Evolutionary conservation across 352 stramenopile genomes (phyloP).

Genomic region (Peronosclerospora sorghi): DNA sequence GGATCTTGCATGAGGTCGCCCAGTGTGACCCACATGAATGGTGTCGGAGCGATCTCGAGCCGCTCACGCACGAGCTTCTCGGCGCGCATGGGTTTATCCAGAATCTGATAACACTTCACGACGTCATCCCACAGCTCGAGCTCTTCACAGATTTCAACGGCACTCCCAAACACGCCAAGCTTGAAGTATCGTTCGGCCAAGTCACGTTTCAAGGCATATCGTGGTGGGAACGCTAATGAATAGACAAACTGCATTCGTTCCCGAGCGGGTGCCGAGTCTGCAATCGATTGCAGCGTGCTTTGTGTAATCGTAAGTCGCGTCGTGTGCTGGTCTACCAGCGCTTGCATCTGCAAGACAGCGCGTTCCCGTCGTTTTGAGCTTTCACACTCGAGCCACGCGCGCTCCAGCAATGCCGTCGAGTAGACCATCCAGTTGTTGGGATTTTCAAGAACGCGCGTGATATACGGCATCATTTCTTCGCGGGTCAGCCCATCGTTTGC

Average conservation of each 20-base stretch:
- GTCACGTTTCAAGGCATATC: slow-evolving; percentile 89
- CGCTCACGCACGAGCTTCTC: slow-evolving; percentile 85
- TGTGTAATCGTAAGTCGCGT: slow-evolving; percentile 89
- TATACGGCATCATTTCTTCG: slow-evolving; percentile 93
- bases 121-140: slow-evolving; percentile 95
- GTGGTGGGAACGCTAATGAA: slow-evolving; percentile 88
- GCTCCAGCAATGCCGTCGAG: slow-evolving; percentile 88
- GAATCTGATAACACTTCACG: slow-evolving; percentile 90
- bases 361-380: slow-evolving; percentile 87
- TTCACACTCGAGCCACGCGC: slow-evolving; percentile 91
- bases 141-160: slow-evolving; percentile 89
- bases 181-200: slow-evolving; percentile 89
- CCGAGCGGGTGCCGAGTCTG: slow-evolving; percentile 84
- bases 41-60: slow-evolving; percentile 75
- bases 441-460: slow-evolving; percentile 88
- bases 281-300: slow-evolving; percentile 65
- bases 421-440: slow-evolving; percentile 96
- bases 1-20: slow-evolving; percentile 88
- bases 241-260: slow-evolving; percentile 88
- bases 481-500: slow-evolving; percentile 89
- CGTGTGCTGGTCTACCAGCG: slow-evolving; percentile 92
- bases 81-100: slow-evolving; percentile 86
- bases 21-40: slow-evolving; percentile 90
- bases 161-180: slow-evolving; percentile 80
- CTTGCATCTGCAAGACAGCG: slow-evolving; percentile 93